Evolutionary conservation across 2,329 filamentous ascomycete genomes (phyloP).

Genomic region (Ophiostoma sp.): DNA sequence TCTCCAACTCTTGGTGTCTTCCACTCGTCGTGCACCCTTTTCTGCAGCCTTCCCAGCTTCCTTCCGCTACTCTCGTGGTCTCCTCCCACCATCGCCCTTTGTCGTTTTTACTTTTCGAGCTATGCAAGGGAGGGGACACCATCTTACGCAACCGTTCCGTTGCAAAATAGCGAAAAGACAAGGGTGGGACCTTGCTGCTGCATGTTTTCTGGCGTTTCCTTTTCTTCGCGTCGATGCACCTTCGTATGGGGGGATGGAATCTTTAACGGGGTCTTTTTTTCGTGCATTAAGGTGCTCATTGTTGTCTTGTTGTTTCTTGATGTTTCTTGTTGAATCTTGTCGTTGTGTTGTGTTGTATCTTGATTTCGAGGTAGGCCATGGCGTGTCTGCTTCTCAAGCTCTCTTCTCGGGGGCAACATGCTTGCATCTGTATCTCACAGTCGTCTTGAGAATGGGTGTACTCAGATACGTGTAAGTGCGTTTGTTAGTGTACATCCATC

Average conservation of each 20-base stretch:
- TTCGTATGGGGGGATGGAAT: constrained; percentile 14
- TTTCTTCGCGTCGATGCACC: not conserved
- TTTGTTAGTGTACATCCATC: not conserved
- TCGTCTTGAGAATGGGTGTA: not conserved
- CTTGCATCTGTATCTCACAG: not conserved
- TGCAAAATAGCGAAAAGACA: constrained; percentile 8
- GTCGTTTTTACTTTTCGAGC: not conserved
- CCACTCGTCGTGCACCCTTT: not conserved
- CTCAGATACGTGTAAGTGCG: not conserved
- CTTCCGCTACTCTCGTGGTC: too few relatives aligned
- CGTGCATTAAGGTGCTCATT: too few relatives aligned
- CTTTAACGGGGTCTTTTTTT: not conserved
- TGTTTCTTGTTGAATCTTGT: not conserved
- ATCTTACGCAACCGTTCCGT: constrained; percentile 17
- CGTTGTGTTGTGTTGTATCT: not conserved
- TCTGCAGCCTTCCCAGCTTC: constrained; percentile 8
- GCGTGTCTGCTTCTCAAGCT: not conserved
- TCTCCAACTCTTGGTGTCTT: constrained; percentile 12
- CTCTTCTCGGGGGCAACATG: not conserved
- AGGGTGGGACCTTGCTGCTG: constrained; percentile 1
- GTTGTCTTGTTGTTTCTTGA: not conserved
- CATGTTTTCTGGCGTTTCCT: constrained; percentile 1
- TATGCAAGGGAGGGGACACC: constrained; percentile 17
- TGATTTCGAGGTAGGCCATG: not conserved
- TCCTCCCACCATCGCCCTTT: not conserved